phyloP scores from a whole-genome alignment of 1,139 yeast genomes.

The Suhomyces anneliseae region DNA sequence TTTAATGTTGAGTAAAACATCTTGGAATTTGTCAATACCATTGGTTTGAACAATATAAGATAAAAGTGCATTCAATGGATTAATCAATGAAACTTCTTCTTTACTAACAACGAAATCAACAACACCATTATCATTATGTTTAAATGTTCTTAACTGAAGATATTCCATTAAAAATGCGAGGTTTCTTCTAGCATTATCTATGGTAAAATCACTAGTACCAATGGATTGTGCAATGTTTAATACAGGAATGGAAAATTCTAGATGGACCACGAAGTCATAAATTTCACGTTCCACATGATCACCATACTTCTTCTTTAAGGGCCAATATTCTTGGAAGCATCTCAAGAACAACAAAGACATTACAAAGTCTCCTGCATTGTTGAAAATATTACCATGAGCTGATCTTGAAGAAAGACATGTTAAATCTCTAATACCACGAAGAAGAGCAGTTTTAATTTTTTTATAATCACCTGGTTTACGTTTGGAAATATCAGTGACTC shows the following conservation, averaged over 20 bases:
- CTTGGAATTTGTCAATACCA: constrained; percentile 23
- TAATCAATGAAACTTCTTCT: constrained; percentile 53
- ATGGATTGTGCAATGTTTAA: constrained; percentile 46
- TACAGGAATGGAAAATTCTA: constrained; percentile 48
- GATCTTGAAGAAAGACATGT: constrained; percentile 43
- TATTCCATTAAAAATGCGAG: constrained; percentile 23
- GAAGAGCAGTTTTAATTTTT: constrained; percentile 32
- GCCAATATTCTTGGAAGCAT: constrained; percentile 59
- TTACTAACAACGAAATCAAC: constrained; percentile 47
- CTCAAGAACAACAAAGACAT: constrained; percentile 44
- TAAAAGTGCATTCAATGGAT: constrained; percentile 58
- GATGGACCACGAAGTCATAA: constrained; percentile 48
- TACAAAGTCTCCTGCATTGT: constrained; percentile 32
- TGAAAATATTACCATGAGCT: constrained; percentile 23
- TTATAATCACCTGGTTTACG: constrained; percentile 19
- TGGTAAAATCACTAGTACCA: constrained; percentile 32
- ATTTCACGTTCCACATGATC: constrained; percentile 66
- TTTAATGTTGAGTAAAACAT: constrained; percentile 15
- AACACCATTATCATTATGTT: constrained; percentile 36
- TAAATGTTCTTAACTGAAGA: constrained; percentile 24
- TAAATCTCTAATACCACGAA: constrained; percentile 42
- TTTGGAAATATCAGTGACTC: constrained; percentile 25
- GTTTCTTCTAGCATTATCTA: constrained; percentile 20
- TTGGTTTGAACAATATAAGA: constrained; percentile 41
- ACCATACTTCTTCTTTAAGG: constrained; percentile 58